Conservation (phyloP, 192 early-diverging fungal genomes). For the Paraglomus brasilianum region DNA sequence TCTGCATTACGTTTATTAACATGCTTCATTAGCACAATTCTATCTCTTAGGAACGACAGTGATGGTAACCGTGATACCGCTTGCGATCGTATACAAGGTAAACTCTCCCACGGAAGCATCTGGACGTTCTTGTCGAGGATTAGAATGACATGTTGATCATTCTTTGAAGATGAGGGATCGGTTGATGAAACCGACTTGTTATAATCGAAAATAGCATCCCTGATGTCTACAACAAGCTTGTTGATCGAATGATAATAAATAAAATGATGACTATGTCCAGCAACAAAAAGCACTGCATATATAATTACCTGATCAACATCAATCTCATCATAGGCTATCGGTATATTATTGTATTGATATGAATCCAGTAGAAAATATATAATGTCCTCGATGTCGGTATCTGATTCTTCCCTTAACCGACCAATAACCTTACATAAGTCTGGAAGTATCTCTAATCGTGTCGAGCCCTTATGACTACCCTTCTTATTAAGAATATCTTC, state of each 20-base stretch:
- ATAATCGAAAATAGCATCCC: slow-evolving; percentile 29
- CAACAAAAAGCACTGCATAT: slow-evolving; percentile 10
- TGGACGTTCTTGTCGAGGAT: slow-evolving; percentile 85
- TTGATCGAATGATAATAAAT: slow-evolving; percentile 31
- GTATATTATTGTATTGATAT: slow-evolving; percentile 52
- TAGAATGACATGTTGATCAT: slow-evolving; percentile 69
- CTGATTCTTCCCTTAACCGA: slow-evolving; percentile 50
- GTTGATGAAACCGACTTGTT: slow-evolving; percentile 21
- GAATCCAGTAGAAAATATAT: slow-evolving; percentile 66
- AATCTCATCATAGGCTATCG: slow-evolving; percentile 57
- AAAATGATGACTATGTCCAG: not conserved
- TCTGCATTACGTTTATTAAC: not conserved
- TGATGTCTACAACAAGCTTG: slow-evolving; percentile 33
- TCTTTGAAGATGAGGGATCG: slow-evolving; percentile 1
- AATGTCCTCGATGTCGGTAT: slow-evolving; percentile 67
- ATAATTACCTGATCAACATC: slow-evolving; percentile 46
- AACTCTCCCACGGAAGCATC: slow-evolving; percentile 85
- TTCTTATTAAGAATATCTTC: slow-evolving; percentile 24
- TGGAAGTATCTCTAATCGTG: slow-evolving; percentile 52
- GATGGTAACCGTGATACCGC: slow-evolving; percentile 83
- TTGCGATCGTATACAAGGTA: slow-evolving; percentile 66
- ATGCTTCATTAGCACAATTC: slow-evolving; percentile 48
- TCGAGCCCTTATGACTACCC: not conserved
- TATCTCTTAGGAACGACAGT: slow-evolving; percentile 66
- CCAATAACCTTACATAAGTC: slow-evolving; percentile 57